Conservation (phyloP, 169 alveolate genomes). For the Plasmodium ovale region DNA sequence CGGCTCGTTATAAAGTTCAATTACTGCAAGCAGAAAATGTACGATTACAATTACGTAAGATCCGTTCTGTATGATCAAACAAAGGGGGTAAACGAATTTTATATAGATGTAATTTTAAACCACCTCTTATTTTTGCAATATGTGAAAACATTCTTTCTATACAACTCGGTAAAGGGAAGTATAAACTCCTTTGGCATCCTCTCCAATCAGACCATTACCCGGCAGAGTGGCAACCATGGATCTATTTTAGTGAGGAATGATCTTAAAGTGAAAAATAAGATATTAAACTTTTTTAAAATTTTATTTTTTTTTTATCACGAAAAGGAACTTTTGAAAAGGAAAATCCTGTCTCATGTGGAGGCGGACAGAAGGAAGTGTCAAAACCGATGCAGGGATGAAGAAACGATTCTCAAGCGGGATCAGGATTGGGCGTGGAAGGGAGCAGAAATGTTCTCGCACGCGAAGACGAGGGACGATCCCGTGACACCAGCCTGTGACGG, state of each 20-base stretch:
- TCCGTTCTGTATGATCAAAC: neutral
- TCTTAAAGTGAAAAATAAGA: constrained; percentile 7
- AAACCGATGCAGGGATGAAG: too few species aligned
- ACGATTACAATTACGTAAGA: neutral
- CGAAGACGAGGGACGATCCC: too few species aligned
- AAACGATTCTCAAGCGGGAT: too few species aligned
- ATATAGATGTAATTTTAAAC: neutral
- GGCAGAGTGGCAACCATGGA: neutral
- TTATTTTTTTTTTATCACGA: constrained; percentile 15
- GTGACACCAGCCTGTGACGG: neutral
- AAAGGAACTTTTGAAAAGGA: constrained; percentile 8
- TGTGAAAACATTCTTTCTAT: constrained; percentile 6
- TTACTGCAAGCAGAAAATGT: constrained; percentile 14
- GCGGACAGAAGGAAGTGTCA: too few species aligned
- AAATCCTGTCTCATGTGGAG: neutral
- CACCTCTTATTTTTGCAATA: constrained; percentile 17
- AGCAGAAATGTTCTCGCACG: too few species aligned
- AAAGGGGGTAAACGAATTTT: neutral
- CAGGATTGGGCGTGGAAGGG: too few species aligned
- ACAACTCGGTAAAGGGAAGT: neutral
- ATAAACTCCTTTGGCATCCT: neutral
- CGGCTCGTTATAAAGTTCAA: constrained; percentile 2
- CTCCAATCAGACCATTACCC: neutral
- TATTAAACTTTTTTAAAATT: neutral
- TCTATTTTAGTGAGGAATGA: neutral